A percentile compares a stretch with the other conserved stretches of the same genome.
phyloP scores from a whole-genome alignment of 805 yeast species.

The Hanseniaspora taiwanica region DNA sequence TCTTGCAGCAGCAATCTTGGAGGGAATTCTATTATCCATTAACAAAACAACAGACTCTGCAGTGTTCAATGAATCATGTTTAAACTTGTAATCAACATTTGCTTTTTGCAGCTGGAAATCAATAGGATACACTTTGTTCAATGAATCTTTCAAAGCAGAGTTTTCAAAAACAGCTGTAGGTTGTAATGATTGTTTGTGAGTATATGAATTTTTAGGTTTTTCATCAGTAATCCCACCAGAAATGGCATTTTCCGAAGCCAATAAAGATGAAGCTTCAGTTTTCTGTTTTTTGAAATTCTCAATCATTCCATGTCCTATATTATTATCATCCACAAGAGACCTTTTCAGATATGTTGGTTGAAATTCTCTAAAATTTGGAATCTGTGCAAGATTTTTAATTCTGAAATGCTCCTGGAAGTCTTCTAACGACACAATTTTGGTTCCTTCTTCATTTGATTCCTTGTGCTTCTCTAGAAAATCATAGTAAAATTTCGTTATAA shows the following conservation, averaged over 20 bases:
- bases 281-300: too few relatives aligned
- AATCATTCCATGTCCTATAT: neutral
- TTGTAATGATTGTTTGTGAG: too few relatives aligned
- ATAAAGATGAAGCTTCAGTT: too few relatives aligned
- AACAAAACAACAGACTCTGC: conserved; percentile 32
- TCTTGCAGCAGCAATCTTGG: conserved; percentile 40
- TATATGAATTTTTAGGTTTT: too few relatives aligned
- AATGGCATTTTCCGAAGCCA: neutral
- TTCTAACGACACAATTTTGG: neutral
- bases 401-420: conserved; percentile 3
- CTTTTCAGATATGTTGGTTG: conserved; percentile 1
- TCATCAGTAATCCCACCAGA: neutral
- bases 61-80: conserved; percentile 9
- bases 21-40: conserved; percentile 39
- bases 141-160: neutral
- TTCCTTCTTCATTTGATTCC: neutral
- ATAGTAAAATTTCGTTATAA: conserved; percentile 1
- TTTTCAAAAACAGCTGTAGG: neutral
- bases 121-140: neutral
- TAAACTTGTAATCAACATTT: conserved; percentile 1
- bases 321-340: neutral
- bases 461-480: neutral
- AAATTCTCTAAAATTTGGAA: conserved; percentile 5
- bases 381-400: conserved; percentile 3
- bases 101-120: neutral